These are phyloP conservation scores for Puccinia horiana DNA, from an alignment of 1,284 basidiomycete genomes.

Conservation along the genomic window DNA sequence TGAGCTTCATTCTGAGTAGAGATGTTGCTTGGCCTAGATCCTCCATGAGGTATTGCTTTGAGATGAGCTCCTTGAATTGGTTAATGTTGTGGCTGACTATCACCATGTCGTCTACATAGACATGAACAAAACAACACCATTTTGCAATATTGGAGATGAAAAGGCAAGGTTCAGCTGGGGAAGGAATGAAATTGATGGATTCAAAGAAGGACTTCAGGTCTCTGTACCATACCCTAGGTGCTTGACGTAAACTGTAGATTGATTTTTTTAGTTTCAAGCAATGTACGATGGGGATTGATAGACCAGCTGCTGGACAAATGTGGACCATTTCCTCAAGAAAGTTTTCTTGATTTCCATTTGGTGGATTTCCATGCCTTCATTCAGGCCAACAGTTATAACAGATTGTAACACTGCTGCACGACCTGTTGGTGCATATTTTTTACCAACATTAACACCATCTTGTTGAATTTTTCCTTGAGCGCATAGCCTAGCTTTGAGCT, in stretches of 20 bases:
- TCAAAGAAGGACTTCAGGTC: background rate
- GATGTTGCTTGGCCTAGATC: background rate
- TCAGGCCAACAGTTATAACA: background rate
- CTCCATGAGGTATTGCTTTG: background rate
- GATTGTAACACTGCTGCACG: background rate
- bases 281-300: background rate
- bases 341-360: constrained; percentile 25
- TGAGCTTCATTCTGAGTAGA: too few relatives aligned
- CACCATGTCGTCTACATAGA: too few relatives aligned
- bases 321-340: constrained; percentile 28
- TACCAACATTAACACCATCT: background rate
- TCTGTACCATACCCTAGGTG: constrained; percentile 5
- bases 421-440: constrained; percentile 21
- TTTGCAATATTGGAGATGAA: background rate
- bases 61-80: background rate
- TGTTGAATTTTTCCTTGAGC: background rate
- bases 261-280: background rate
- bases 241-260: constrained; percentile 32
- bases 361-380: constrained; percentile 24
- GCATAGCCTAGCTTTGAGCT: constrained; percentile 24
- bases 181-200: background rate
- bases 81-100: background rate
- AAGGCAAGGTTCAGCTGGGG: background rate
- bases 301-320: background rate
- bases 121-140: background rate